Base-by-base conservation (phyloP, 177 flowering plant species). In the Telopea speciosissima region DNA sequence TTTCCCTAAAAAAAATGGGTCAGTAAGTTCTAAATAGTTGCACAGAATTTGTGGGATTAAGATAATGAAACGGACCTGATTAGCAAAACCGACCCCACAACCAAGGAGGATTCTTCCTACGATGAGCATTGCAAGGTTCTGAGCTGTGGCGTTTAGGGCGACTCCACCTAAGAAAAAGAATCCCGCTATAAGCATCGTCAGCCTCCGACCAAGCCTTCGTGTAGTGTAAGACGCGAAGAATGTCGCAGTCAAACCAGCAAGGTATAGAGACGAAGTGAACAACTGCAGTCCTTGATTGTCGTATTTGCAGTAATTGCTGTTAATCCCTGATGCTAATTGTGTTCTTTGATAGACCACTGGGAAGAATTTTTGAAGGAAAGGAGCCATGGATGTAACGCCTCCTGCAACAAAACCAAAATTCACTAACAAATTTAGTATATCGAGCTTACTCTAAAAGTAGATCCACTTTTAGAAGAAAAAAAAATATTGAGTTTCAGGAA, bases 31-130 rank as follows among this genome's bases (percentile, higher is more conserved):
- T n/a, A n/a, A n/a, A n/a, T n/a, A n/a, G n/a, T n/a, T n/a, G n/a
- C n/a, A n/a, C n/a, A n/a, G n/a, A n/a, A n/a, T n/a, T 2, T 28
- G 9, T 36, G 7, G 40, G 40, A 36, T 36, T 36, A 36, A 36
- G 40, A 36, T 36, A 36, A 36, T 8, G 0, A 21, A 26, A 70
- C 58, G 21, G 16, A 90, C 99, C 97, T 96, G 98, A 77, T 96
- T 96, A 66, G 96, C 99, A 33, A 96, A 96, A 33, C 99, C 99
- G 61, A 96, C 99, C 0, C 99, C 99, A 72, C 96, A 91, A 13
- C 99, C 99, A 21, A 96, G 92, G 59, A 91, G 72, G 60, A 96
- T 90, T 74, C 99, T 82, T 5, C 99, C 99, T 33, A 86, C 19
- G 59, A 93, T 91, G 65, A 96, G 95, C 98, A 96, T 93, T 42